Conservation (phyloP, 2,329 filamentous ascomycete species). For the Colletotrichum sp. region DNA sequence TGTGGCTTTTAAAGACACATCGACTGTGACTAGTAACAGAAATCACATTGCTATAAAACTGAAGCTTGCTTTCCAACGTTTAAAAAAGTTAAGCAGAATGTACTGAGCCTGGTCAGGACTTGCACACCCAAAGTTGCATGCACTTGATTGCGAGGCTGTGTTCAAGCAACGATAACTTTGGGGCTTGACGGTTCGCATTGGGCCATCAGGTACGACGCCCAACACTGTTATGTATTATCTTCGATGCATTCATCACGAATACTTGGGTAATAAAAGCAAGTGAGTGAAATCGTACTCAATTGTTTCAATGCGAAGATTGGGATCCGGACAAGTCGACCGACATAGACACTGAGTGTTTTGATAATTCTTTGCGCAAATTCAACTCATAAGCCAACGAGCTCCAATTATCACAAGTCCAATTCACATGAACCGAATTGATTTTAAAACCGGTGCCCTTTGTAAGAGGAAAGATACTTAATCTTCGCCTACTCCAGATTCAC, state of each 20-base stretch:
- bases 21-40: accelerated
- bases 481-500: background rate
- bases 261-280: background rate
- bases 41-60: background rate
- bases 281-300: too few relatives aligned
- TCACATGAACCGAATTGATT: too few relatives aligned
- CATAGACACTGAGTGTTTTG: accelerated
- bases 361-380: too few relatives aligned
- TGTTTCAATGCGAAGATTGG: too few relatives aligned
- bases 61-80: background rate
- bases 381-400: too few relatives aligned
- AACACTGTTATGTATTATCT: background rate
- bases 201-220: too few relatives aligned
- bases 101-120: too few relatives aligned
- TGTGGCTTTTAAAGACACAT: accelerated
- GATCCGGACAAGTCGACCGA: too few relatives aligned
- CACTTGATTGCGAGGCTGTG: background rate
- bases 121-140: accelerated
- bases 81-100: background rate
- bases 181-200: background rate
- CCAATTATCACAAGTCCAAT: too few relatives aligned
- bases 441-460: too few relatives aligned
- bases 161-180: background rate
- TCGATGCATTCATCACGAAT: accelerated
- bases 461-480: too few relatives aligned